Base-by-base conservation (phyloP, 345 rosid species). In the Eucalyptus camaldulensis region DNA sequence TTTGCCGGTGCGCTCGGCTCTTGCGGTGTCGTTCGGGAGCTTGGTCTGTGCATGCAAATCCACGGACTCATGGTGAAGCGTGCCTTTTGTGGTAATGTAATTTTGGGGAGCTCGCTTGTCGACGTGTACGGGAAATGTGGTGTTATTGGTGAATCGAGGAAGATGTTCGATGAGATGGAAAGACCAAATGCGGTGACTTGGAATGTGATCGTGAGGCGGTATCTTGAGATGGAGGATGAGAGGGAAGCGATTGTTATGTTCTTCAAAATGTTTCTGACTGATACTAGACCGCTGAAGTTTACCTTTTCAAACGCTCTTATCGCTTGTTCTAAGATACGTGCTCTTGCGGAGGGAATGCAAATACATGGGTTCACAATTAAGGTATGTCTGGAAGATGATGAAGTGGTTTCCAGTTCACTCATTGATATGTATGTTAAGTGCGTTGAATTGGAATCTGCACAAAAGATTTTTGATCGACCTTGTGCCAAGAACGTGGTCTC, bases 191-290 rank as follows among this genome's bases (percentile, higher is more conserved):
- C 91, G 81, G 95, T 97, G 87, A 94, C 99, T 8, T 97, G 99
- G 99, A 96, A 97, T 90, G 97, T 96, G 89, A 95, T 96, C n/a
- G 92, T 96, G 45, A 92, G 99, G 89, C 90, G 97, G 92, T 96
- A 95, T 92, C 94, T 96, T 87, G 99, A 95, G 91, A 92, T 92
- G 54, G 99, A 97, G 25, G 89, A 88, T 90, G 92, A 87, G 80
- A 93, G 89, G 86, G 97, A 96, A 90, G 96, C 97, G 2, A 90
- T 96, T 51, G 67, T 49, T 43, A 91, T 97, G 96, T 96, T 97
- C 87, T 94, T 91, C 88, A 93, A 91, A 91, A 94, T 96, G 95
- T 87, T 94, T 14, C 88, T 88, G 91, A 87, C 91, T 83, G 90
- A 92, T 89, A 80, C 90, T 62, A 92, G 91, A 62, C 99, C 99